Evolutionary conservation across 78 protist species (phyloP), one percentile per base, ranked within the genome.

Genomic region (Dictyostelium brefeldianum): DNA sequence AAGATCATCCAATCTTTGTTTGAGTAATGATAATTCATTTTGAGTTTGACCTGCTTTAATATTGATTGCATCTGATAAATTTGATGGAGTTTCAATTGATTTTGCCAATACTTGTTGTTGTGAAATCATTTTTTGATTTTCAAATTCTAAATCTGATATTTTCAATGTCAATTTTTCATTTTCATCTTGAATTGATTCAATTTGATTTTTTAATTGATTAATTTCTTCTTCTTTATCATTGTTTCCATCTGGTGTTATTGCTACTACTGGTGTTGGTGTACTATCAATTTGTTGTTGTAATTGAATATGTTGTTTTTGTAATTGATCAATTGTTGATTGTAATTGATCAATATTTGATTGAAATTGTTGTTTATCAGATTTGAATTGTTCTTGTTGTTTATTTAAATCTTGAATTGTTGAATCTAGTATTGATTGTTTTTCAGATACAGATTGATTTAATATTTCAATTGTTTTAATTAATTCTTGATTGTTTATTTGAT

Each of bases 41-140:
- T 87, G 93, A 11, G 93, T 87, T 43, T 87, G 93, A 27, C 81
- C 93, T n/a, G 93, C 93, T 54, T 77, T 87, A 31, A 87, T 87
- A 54, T 87, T 80, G 5, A 87, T 65, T 47, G 93, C 80, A 36
- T 87, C 93, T 36, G 70, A 47, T 54, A 64, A 31, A 27, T 27
- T 77, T 2, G 85, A 46, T 56, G 83, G 64, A 0, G 65, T 25
- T 15, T 69, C 81, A 9, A 56, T 54, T 27, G 83, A 54, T 54
- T 78, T 78, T 14, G 70, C 56, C 9, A 78, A 78, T 6, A 54
- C 41, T 54, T 78, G 65, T 27, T 78, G 56, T 22, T 78, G 65
- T 10, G 59, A 31, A 54, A 50, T 14, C 31, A 78, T 22, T 43
- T 78, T 78, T 54, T 11, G 25, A 50, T 50, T 50, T 4, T 77